Evolutionary conservation across 2,329 filamentous ascomycete species (phyloP).

Genomic region (Phoma sp.): DNA sequence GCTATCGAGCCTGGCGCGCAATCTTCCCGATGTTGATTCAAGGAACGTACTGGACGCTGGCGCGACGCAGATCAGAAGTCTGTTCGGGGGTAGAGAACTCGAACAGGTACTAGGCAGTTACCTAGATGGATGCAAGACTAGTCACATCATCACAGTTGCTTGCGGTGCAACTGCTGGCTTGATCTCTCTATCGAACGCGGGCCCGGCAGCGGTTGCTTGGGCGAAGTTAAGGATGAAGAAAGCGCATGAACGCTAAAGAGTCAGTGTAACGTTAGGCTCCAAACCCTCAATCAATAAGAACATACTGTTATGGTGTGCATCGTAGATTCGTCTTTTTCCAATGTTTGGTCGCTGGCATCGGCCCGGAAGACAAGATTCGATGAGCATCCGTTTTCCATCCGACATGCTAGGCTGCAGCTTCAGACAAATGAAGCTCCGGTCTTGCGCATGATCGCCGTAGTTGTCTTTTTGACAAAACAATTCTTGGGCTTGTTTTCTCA

Average conservation of each 20-base stretch:
- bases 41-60: conserved; percentile 50
- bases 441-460: neutral
- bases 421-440: neutral
- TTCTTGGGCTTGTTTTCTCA: neutral
- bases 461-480: neutral
- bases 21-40: conserved; percentile 46
- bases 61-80: conserved; percentile 51
- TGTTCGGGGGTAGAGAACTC: conserved; percentile 38
- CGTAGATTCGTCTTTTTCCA: neutral
- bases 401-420: conserved; percentile 1
- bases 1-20: conserved; percentile 37
- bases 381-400: neutral
- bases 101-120: conserved; percentile 29
- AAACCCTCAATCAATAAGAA: no score
- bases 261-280: no score
- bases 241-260: conserved; percentile 15
- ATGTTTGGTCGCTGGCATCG: neutral
- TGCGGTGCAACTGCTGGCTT: conserved; percentile 29
- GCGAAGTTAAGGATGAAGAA: conserved; percentile 25
- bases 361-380: neutral
- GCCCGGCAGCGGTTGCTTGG: conserved; percentile 23
- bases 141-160: conserved; percentile 27
- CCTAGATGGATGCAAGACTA: conserved; percentile 35
- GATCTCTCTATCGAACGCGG: conserved; percentile 28
- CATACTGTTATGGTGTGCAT: no score